A percentile compares a stretch with the other conserved stretches of the same genome.
Evolutionary conservation across 208 protist genomes (phyloP).

Genomic region (Trypanosomatidae sp.): DNA sequence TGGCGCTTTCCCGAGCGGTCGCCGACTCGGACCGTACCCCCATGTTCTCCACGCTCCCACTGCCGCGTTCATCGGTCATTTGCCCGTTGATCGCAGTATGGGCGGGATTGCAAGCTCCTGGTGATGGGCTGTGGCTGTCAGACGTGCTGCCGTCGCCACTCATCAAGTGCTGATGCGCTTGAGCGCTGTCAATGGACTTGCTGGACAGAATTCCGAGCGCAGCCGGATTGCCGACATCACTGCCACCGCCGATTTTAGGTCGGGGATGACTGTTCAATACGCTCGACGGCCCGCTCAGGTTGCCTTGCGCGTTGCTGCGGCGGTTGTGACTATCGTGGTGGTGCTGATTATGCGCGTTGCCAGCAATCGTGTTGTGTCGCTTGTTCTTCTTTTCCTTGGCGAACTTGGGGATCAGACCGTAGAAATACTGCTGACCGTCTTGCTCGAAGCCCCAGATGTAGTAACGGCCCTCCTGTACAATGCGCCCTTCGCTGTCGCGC

Average conservation of each 20-base stretch:
- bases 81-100: background rate
- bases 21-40: background rate
- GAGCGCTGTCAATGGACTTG: conserved; percentile 9
- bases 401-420: conserved; percentile 67
- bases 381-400: conserved; percentile 39
- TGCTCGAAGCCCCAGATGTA: conserved; percentile 66
- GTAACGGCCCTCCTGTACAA: conserved; percentile 64
- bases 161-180: conserved; percentile 1
- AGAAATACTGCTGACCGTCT: conserved; percentile 54
- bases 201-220: conserved; percentile 13
- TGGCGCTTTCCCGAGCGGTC: background rate
- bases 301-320: background rate
- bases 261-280: conserved; percentile 10
- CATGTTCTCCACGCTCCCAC: background rate
- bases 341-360: conserved; percentile 10
- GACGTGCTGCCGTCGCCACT: conserved; percentile 2
- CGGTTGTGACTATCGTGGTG: conserved; percentile 8
- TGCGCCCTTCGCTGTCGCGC: conserved; percentile 31
- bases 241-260: conserved; percentile 1
- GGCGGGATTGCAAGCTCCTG: background rate
- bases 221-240: conserved; percentile 8
- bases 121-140: background rate
- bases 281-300: background rate
- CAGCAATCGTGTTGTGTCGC: background rate
- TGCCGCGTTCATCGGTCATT: too few species aligned